phyloP scores from a whole-genome alignment of 768 basidiomycete genomes.

The Dioszegia aurantiaca region DNA sequence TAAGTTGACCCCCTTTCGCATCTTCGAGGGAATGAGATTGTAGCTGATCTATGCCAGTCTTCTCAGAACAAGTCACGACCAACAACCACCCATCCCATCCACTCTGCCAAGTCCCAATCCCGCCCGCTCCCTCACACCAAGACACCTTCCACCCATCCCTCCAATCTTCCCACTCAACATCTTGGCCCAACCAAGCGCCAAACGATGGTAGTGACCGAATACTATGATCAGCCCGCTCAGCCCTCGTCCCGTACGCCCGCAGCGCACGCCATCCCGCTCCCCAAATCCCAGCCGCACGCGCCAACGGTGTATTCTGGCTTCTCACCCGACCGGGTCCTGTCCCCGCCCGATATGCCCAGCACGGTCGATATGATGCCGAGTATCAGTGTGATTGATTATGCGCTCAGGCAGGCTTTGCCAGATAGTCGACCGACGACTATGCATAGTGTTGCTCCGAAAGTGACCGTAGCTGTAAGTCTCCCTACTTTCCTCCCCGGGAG shows the following conservation, averaged over 20 bases:
- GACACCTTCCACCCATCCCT: background rate
- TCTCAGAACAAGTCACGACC: slow-evolving; percentile 18
- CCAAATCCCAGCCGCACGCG: slow-evolving; percentile 17
- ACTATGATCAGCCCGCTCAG: slow-evolving; percentile 18
- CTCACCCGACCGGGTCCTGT: slow-evolving; percentile 8
- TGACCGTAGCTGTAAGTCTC: slow-evolving; percentile 7
- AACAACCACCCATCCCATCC: slow-evolving; percentile 9
- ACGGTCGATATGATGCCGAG: slow-evolving; percentile 4
- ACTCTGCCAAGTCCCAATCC: background rate
- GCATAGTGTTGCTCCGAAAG: slow-evolving; percentile 5
- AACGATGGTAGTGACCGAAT: slow-evolving; percentile 26
- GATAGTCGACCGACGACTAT: slow-evolving; percentile 34
- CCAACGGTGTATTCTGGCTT: slow-evolving; percentile 24
- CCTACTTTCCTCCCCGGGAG: background rate
- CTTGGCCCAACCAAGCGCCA: slow-evolving; percentile 23
- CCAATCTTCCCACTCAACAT: background rate
- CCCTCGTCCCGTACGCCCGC: too few relatives aligned
- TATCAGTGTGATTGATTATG: slow-evolving; percentile 36
- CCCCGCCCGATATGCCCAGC: slow-evolving; percentile 10
- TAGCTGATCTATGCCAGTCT: slow-evolving; percentile 2
- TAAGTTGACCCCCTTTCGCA: slow-evolving; percentile 30
- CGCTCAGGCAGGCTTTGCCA: slow-evolving; percentile 32
- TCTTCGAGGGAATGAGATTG: background rate
- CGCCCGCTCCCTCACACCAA: background rate
- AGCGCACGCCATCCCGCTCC: slow-evolving; percentile 25